phyloP scores from a whole-genome alignment of 2,329 filamentous ascomycete genomes.

The Corinectria fuckeliana region DNA sequence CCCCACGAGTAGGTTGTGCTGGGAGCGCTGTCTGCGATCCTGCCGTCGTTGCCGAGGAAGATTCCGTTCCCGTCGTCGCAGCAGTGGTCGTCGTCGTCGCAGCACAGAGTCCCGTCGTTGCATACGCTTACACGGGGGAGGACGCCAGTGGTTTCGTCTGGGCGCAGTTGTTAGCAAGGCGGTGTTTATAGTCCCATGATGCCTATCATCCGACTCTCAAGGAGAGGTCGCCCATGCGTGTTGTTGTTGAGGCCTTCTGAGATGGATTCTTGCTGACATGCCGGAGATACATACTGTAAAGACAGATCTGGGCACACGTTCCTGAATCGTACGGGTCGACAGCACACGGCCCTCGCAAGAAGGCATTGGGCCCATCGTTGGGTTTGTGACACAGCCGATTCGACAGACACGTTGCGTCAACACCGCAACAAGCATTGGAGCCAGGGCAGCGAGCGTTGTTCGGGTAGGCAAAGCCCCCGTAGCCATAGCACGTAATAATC shows the following conservation, averaged over 20 bases:
- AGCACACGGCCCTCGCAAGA: conserved; percentile 27
- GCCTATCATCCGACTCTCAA: neutral
- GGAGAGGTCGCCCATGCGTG: too few species aligned
- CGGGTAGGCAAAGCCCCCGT: neutral
- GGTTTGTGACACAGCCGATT: conserved; percentile 26
- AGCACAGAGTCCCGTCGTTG: conserved; percentile 29
- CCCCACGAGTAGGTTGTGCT: conserved; percentile 15
- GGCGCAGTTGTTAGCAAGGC: neutral
- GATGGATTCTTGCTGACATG: too few species aligned
- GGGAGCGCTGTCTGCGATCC: conserved; percentile 13
- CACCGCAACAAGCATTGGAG: conserved; percentile 24
- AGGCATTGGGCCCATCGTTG: conserved; percentile 15
- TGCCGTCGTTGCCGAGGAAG: conserved; percentile 20
- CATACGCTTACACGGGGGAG: conserved; percentile 26
- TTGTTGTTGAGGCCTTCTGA: too few species aligned
- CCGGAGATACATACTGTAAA: conserved; percentile 24
- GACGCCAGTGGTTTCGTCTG: conserved; percentile 18
- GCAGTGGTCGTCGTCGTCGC: conserved; percentile 25
- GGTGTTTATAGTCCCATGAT: neutral
- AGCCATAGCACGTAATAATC: neutral
- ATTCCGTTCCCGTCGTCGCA: conserved; percentile 18
- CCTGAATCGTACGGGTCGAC: conserved; percentile 18
- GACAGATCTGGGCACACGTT: conserved; percentile 21
- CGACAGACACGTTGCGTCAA: conserved; percentile 20
- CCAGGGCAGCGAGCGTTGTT: conserved; percentile 18